phyloP scores from a whole-genome alignment of 257 asterid genomes.

The Nyctanthes arbortristis region DNA sequence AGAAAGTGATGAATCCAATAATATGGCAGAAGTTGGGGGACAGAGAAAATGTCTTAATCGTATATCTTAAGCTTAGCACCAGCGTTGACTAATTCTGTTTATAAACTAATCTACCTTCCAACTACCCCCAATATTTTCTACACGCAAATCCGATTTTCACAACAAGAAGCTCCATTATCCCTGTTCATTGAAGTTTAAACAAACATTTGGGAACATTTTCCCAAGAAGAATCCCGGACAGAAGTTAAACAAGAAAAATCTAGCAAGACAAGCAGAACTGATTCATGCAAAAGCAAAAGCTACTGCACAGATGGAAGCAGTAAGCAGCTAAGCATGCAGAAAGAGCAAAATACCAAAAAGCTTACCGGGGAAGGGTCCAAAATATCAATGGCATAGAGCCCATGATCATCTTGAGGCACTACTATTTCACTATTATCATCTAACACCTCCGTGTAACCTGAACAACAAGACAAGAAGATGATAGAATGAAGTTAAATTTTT shows the following conservation, averaged over 20 bases:
- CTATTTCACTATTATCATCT: constrained; percentile 64
- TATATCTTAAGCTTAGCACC: background rate
- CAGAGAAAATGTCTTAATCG: background rate
- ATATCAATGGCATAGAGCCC: constrained; percentile 96
- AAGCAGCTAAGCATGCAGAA: background rate
- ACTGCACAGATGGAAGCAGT: background rate
- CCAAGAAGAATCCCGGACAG: background rate
- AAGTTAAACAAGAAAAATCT: background rate
- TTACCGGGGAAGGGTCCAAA: constrained; percentile 87
- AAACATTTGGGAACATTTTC: background rate
- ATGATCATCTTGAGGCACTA: constrained; percentile 92
- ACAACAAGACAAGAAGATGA: background rate
- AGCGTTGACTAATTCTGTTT: no score
- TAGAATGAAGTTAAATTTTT: background rate
- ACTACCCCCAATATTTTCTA: no score
- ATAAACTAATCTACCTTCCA: no score
- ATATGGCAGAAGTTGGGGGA: no score
- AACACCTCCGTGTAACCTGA: constrained; percentile 85
- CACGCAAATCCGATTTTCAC: background rate
- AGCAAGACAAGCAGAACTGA: background rate
- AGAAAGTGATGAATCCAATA: no score
- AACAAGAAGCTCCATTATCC: background rate
- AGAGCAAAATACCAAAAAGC: constrained; percentile 19
- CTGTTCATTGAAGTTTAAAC: background rate
- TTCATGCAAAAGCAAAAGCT: background rate